These are phyloP conservation scores for Ogataea siamensis DNA, from an alignment of 805 yeast species.

Conservation along the genomic window DNA sequence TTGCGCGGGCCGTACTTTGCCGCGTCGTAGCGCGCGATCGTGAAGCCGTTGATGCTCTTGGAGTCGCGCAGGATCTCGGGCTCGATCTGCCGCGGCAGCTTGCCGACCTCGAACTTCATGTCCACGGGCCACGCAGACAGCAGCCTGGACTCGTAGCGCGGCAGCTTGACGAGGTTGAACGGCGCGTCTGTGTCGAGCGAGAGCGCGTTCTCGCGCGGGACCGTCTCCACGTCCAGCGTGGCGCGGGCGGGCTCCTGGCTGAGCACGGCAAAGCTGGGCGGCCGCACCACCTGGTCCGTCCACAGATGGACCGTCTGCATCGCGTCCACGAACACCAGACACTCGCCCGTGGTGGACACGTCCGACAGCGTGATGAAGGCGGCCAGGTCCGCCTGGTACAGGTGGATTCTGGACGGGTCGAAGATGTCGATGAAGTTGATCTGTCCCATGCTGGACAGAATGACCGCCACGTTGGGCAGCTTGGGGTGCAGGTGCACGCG, in stretches of 20 bases:
- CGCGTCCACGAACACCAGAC: constrained; percentile 65
- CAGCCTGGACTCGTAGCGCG: constrained; percentile 74
- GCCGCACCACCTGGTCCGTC: constrained; percentile 51
- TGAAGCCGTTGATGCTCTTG: constrained; percentile 35
- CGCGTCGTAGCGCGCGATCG: constrained; percentile 53
- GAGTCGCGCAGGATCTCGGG: constrained; percentile 42
- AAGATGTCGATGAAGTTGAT: constrained; percentile 81
- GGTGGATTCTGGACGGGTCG: constrained; percentile 64
- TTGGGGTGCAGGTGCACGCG: constrained; percentile 85
- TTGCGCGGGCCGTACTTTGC: constrained; percentile 59
- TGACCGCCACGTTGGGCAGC: constrained; percentile 69
- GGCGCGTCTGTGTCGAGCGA: constrained; percentile 52
- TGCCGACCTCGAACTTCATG: constrained; percentile 56
- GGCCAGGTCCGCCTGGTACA: constrained; percentile 64
- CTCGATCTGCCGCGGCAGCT: constrained; percentile 54
- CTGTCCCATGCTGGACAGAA: constrained; percentile 76
- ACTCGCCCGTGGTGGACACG: constrained; percentile 72
- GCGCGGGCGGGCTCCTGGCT: constrained; percentile 57
- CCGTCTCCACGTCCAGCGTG: constrained; percentile 34
- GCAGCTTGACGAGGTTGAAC: constrained; percentile 75
- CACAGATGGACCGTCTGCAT: constrained; percentile 64
- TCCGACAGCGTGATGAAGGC: constrained; percentile 49
- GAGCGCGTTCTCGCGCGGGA: constrained; percentile 25
- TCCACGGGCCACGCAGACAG: constrained; percentile 80
- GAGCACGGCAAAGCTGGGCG: constrained; percentile 34